Conservation (phyloP, 768 basidiomycete genomes). For the Suillus clintonianus region DNA sequence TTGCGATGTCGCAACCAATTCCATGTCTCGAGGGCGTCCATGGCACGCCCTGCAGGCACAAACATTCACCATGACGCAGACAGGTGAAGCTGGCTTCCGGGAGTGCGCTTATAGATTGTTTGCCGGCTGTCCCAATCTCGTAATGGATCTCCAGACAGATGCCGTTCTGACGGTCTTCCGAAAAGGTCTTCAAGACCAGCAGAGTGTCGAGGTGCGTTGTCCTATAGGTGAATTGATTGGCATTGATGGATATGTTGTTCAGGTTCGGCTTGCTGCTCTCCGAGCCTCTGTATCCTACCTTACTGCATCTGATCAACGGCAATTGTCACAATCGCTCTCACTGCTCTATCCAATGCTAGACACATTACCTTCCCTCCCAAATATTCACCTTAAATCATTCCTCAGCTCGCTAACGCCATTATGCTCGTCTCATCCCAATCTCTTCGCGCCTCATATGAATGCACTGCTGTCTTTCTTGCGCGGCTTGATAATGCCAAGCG, state of each 20-base stretch:
- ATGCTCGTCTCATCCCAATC: conserved; percentile 60
- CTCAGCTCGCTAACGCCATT: conserved; percentile 71
- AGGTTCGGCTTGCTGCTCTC: conserved; percentile 77
- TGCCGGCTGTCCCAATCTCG: conserved; percentile 71
- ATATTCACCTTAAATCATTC: conserved; percentile 60
- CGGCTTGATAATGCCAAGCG: conserved; percentile 65
- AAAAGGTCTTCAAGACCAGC: conserved; percentile 64
- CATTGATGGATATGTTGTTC: conserved; percentile 4
- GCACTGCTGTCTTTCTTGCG: conserved; percentile 72
- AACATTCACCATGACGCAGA: conserved; percentile 61
- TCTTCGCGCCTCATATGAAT: conserved; percentile 75
- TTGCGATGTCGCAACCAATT: conserved; percentile 73
- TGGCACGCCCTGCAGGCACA: conserved; percentile 83
- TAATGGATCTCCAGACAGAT: conserved; percentile 75
- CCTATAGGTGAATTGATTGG: not conserved
- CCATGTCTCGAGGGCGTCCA: conserved; percentile 72
- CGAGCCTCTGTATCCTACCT: conserved; percentile 72
- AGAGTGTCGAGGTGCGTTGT: conserved; percentile 56
- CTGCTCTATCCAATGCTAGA: conserved; percentile 75
- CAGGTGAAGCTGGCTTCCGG: conserved; percentile 37
- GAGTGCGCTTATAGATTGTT: conserved; percentile 74
- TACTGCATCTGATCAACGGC: conserved; percentile 56
- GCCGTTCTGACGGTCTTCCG: conserved; percentile 68
- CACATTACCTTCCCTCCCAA: conserved; percentile 62
- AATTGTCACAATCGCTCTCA: conserved; percentile 60